Evolutionary conservation across 306 rosid genomes (phyloP), one percentile per base, ranked within the genome.

Genomic region (Medicago ruthenica): DNA sequence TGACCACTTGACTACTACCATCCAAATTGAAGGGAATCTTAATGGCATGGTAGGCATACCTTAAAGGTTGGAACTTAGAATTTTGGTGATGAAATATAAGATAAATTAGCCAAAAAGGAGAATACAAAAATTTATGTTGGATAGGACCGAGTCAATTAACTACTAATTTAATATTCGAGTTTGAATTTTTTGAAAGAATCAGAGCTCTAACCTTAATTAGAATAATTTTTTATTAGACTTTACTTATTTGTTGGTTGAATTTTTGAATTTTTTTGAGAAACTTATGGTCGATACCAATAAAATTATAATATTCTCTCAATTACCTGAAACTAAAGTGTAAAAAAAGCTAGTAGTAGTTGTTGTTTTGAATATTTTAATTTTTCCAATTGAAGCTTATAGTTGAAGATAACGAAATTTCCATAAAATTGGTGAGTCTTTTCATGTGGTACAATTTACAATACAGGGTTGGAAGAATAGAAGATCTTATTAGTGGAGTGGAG

Each of bases 81-180:
- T 70, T 50, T 80, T 78, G 37, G 83, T 78, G 57, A 45, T 59
- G 77, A 50, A 59, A 47, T 57, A 14, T 64, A 60, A 39, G 40
- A 57, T 51, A 41, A 24, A 71, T 67, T 58, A 61, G 9, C 76
- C 50, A n/a, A 51, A 18, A 58, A 50, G 27, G 22, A 58, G 27
- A 21, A 36, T 0, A 63, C 45, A 59, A 41, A 6, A 16, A 27
- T 55, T 27, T 22, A 18, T 0, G 53, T 39, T 14, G 6, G 75
- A 79, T 79, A 76, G 76, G 65, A 71, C 54, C 54, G 0, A 34
- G 37, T 27, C 4, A 58, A 27, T 27, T 27, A 27, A 27, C 31
- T 27, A 24, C 2, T 24, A 24, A n/a, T 11, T 59, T 18, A 22
- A 17, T 27, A 27, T 27, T 27, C 31, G 31, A 27, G 31, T 27